Base-by-base conservation (phyloP, 495 filamentous ascomycete species). In the Haplographium delicatum region DNA sequence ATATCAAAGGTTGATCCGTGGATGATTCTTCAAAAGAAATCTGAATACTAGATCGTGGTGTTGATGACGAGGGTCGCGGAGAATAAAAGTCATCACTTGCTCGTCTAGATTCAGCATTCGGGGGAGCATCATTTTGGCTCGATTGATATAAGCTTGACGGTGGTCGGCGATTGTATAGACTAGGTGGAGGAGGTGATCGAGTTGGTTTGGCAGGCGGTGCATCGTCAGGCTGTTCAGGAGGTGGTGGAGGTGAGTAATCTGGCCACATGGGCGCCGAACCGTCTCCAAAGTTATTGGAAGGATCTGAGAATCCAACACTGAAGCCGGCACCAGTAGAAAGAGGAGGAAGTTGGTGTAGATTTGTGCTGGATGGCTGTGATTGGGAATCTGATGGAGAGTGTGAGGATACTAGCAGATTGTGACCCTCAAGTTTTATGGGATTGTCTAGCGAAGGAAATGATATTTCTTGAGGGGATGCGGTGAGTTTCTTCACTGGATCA, bases 141-240 rank as follows among this genome's bases (percentile, higher is more conserved):
- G 44, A 44, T 18, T 65, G 59, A 38, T 63, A 56, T 15, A 60
- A 40, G 37, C 59, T 69, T 2, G 70, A 67, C 3, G 65, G 58
- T n/a, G 70, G 66, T 9, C 69, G 60, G 26, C 56, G 57, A 39
- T 63, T 63, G 40, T 72, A 67, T 8, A 71, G 35, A 47, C 62
- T 69, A 7, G 67, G 65, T 18, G 66, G 68, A 22, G 64, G 65
- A 8, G 62, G 57, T 31, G 51, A 50, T 28, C 49, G 61, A 44
- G 43, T 55, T 26, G 41, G 42, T 9, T 37, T 37, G 11, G 60
- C 39, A 27, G 52, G 45, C 27, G 59, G 43, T 1, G 33, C 40
- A 16, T 59, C 50, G 11, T 50, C 41, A 26, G 26, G 51, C 24
- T 47, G 50, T 13, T 51, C 26, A 11, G 68, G 67, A 6, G 61